Evolutionary conservation across 139 green algal species (phyloP), one percentile per base, ranked within the genome.

Genomic region (Chlamydomonas sp.): DNA sequence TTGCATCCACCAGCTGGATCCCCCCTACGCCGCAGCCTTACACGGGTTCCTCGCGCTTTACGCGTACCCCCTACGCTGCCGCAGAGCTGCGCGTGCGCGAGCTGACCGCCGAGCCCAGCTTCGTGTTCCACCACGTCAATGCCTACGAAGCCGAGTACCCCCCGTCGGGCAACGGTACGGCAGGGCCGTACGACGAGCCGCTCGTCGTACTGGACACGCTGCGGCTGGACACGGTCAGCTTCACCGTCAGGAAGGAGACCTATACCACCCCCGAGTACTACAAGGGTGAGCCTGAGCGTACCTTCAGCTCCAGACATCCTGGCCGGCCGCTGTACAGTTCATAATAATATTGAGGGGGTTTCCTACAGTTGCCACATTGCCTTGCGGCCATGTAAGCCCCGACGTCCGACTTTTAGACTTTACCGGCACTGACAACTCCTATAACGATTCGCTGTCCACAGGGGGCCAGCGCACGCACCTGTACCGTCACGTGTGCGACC

Each of bases 121-220:
- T 98, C 85, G 75, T 93, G 8, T 97, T 98, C 85, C 95, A 98
- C 84, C 95, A 97, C 84, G 92, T 93, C 16, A 97, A 97, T 74
- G 95, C 93, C 0, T 98, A 90, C 61, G 93, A 97, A 75, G 60
- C 79, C n/a, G 64, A 64, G 0, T 69, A 9, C 64, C 64, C 10
- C 1, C 78, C 85, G 9, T 80, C 76, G 1, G 63, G 87, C 2
- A 78, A 69, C 64, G 9, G 9, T 12, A 69, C n/a, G 10, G 20
- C 71, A 18, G 57, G 15, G 17, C 20, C 18, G 61, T 2, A 57
- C 61, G 75, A 63, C 17, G 61, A 59, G 89, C 64, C 63, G 82
- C 62, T 73, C 86, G 68, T 96, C 62, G 91, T 95, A 14, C 58
- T 97, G 0, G 94, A 97, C 86, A 93, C 91, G 0, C 89, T 96